Percentiles rank a stretch among this genome's conserved stretches.
These are phyloP conservation scores for Aspergillus phoenicis DNA, from an alignment of 2,329 filamentous ascomycete genomes.

Conservation along the genomic window DNA sequence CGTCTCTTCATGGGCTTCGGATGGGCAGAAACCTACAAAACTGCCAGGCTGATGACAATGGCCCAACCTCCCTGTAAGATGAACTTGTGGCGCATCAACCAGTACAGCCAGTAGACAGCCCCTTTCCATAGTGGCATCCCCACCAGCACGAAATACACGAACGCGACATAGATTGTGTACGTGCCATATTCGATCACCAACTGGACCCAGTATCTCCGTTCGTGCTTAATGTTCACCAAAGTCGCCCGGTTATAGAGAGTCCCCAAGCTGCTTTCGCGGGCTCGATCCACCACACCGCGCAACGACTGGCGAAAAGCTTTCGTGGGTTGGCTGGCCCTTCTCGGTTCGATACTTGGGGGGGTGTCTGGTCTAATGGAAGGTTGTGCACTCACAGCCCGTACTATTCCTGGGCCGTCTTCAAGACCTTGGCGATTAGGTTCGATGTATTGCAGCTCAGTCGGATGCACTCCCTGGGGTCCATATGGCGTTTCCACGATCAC, in stretches of 20 bases:
- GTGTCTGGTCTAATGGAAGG: neutral
- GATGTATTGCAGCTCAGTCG: neutral
- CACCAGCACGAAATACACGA: constrained; percentile 52
- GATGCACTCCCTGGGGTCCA: neutral
- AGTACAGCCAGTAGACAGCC: constrained; percentile 48
- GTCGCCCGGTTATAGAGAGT: constrained; percentile 16
- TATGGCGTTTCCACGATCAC: neutral
- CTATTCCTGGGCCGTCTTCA: too few species aligned
- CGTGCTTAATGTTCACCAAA: constrained; percentile 16
- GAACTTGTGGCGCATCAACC: constrained; percentile 44
- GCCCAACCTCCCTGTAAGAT: constrained; percentile 45
- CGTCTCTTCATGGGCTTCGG: neutral
- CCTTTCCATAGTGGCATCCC: constrained; percentile 52
- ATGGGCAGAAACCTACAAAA: constrained; percentile 32
- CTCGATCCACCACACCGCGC: neutral
- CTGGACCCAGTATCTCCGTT: constrained; percentile 40
- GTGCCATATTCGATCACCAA: constrained; percentile 42
- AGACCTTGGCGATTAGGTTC: neutral
- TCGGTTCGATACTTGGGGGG: neutral
- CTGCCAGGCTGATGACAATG: constrained; percentile 43
- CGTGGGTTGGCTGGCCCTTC: neutral
- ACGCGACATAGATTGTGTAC: constrained; percentile 40
- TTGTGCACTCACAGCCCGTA: too few species aligned
- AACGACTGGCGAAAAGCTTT: neutral
- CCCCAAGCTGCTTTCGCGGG: constrained; percentile 9